Conservation (phyloP, 2,329 filamentous ascomycete genomes). For the Ophiostoma sp. region DNA sequence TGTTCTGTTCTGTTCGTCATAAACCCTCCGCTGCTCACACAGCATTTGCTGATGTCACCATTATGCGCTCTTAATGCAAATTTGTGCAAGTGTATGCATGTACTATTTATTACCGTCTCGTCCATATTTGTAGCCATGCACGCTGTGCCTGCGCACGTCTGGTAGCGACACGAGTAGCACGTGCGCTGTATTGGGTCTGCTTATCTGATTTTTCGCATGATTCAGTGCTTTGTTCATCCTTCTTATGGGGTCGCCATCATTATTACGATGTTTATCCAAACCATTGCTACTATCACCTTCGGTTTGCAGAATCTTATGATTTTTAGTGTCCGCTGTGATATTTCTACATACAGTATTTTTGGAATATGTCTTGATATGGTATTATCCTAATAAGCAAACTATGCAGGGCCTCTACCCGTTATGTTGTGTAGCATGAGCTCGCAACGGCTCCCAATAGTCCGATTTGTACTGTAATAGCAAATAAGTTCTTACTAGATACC, state of each 20-base stretch:
- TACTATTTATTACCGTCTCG: not conserved
- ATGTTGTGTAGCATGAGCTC: not conserved
- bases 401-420: not conserved
- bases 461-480: not conserved
- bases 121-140: not conserved
- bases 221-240: not conserved
- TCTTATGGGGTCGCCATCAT: no score
- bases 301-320: not conserved
- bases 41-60: not conserved
- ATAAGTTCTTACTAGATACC: not conserved
- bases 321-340: not conserved
- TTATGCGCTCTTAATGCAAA: not conserved
- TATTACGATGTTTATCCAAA: not conserved
- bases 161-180: not conserved
- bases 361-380: no score
- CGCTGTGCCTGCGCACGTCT: not conserved
- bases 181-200: not conserved
- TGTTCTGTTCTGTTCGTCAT: not conserved
- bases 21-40: not conserved
- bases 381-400: not conserved
- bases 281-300: not conserved
- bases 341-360: not conserved
- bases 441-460: not conserved
- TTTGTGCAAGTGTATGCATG: not conserved
- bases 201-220: not conserved